phyloP scores from a whole-genome alignment of 805 yeast genomes.

The Saccharomycopsis sp. region DNA sequence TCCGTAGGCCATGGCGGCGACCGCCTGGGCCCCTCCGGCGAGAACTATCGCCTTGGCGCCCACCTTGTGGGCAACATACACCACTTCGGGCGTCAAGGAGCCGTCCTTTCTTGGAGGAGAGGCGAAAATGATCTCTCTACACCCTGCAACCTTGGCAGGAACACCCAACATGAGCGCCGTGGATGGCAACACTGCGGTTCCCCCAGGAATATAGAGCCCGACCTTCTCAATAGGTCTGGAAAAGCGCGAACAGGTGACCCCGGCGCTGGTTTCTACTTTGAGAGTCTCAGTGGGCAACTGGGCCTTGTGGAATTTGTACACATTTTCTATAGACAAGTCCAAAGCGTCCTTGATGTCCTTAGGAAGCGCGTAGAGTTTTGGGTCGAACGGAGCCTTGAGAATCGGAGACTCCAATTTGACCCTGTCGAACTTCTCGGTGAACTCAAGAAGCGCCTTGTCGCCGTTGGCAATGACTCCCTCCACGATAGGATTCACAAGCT shows the following conservation, averaged over 20 bases:
- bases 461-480: constrained; percentile 71
- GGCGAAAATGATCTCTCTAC: constrained; percentile 85
- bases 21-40: constrained; percentile 99
- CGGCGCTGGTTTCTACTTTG: constrained; percentile 87
- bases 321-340: constrained; percentile 84
- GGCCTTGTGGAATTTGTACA: constrained; percentile 87
- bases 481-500: constrained; percentile 84
- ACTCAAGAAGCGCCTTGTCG: constrained; percentile 81
- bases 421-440: constrained; percentile 86
- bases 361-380: constrained; percentile 61
- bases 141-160: constrained; percentile 97
- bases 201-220: constrained; percentile 97
- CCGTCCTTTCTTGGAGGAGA: constrained; percentile 96
- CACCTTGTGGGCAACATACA: constrained; percentile 91
- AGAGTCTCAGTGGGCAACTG: constrained; percentile 72
- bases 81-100: constrained; percentile 91
- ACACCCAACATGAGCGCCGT: constrained; percentile 98
- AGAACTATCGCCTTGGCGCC: constrained; percentile 86
- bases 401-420: constrained; percentile 69
- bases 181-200: constrained; percentile 96
- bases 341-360: constrained; percentile 76
- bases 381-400: constrained; percentile 80
- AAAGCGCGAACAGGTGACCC: constrained; percentile 90
- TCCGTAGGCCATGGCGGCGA: constrained; percentile 98
- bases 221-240: constrained; percentile 92